Base-by-base conservation (phyloP, 129 eudicot genomes). In the Mikania micrantha region DNA sequence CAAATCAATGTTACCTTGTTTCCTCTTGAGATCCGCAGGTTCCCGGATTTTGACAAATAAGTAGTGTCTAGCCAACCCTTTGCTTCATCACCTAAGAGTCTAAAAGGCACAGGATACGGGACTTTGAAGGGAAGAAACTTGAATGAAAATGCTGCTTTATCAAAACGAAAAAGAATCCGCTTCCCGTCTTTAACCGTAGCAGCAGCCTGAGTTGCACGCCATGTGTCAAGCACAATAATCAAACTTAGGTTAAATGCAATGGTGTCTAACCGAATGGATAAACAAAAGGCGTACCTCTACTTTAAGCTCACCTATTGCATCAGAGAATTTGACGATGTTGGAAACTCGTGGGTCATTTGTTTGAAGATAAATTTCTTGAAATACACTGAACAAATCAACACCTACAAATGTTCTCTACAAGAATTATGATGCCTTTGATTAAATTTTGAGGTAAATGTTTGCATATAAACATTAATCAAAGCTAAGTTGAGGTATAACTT, bases 1-100 rank as follows among this genome's bases (percentile, higher is more conserved):
- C 49, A 67, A 49, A 24, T 31, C 49, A 82, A 36, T 59, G 62
- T 76, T 79, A 94, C 99, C 97, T 94, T 94, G 75, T 90, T 94
- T 77, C 99, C 97, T 72, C 84, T 86, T 16, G 99, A 94, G 64
- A 94, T 90, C 4, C 95, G 99, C 24, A 94, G 73, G 75, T 90
- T 94, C 53, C 99, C 99, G 5, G 99, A 85, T 79, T 74, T 58
- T 6, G 99, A 90, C 74, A 94, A 79, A 65, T 94, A 94, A 17
- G 97, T 87, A 1, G 99, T 94, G 70, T 94, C 97, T 66, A 94
- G 69, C 99, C 99, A 94, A 40, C 99, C 97, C 75, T 94, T 90
- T 12, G 99, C 99, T 80, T 94, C 95, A 60, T 94, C 99, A 20
- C 94, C 97, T 11, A 94, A 86, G 64, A 94, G 97, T 73, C 74